Evolutionary conservation across 1,284 basidiomycete species (phyloP).

Genomic region (Lentinus polychrous): DNA sequence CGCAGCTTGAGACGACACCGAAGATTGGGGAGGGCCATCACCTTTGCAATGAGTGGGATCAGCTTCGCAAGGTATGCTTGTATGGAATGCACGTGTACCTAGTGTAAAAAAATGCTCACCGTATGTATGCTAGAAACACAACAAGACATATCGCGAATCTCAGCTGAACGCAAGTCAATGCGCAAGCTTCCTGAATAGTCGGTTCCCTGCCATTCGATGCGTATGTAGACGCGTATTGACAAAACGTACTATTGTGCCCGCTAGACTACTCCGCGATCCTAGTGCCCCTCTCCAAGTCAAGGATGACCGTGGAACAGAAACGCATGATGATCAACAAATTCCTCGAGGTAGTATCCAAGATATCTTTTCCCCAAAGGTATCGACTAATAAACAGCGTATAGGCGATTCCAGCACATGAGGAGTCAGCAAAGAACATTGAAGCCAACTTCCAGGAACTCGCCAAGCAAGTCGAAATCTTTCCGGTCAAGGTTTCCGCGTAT

Average conservation of each 20-base stretch:
- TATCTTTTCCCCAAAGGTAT: neutral
- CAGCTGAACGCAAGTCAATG: constrained; percentile 20
- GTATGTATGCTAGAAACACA: constrained; percentile 13
- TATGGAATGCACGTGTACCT: neutral
- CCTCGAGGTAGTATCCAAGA: constrained; percentile 16
- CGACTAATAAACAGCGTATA: constrained; percentile 3
- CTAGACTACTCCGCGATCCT: constrained; percentile 23
- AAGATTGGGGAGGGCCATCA: constrained; percentile 20
- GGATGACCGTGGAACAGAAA: constrained; percentile 20
- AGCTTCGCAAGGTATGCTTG: constrained; percentile 15
- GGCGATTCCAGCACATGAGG: constrained; percentile 23
- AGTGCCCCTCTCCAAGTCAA: constrained; percentile 21
- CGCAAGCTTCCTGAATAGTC: constrained; percentile 20
- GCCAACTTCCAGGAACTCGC: constrained; percentile 20
- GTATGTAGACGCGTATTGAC: neutral
- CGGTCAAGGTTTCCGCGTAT: constrained; percentile 23
- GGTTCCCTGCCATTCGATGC: neutral
- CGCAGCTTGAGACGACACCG: constrained; percentile 16
- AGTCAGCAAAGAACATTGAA: constrained; percentile 17
- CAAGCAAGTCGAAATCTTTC: constrained; percentile 24
- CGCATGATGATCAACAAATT: constrained; percentile 26
- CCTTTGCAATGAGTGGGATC: constrained; percentile 18
- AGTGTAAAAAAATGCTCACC: neutral
- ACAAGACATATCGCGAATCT: constrained; percentile 18
- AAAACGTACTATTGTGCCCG: neutral